phyloP scores from a whole-genome alignment of 2,329 filamentous ascomycete genomes.

The Aureobasidium lini region DNA sequence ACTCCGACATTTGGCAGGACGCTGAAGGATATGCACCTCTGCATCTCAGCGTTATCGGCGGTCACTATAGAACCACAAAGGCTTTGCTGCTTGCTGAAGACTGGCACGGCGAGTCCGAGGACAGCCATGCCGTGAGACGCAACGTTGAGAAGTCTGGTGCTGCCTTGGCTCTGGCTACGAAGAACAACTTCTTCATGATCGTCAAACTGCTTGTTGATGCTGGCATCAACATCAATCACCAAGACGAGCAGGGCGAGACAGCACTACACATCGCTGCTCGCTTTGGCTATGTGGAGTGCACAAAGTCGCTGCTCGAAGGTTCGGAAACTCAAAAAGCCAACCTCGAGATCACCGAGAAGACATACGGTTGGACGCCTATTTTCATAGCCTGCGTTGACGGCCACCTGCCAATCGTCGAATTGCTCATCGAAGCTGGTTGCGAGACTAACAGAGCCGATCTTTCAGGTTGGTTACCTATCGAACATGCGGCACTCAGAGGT shows the following conservation, averaged over 20 bases:
- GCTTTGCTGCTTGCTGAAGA: conserved; percentile 73
- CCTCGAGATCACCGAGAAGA: conserved; percentile 69
- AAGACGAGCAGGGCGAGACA: conserved; percentile 82
- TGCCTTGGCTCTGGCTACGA: conserved; percentile 80
- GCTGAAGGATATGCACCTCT: conserved; percentile 83
- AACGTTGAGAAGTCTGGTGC: conserved; percentile 74
- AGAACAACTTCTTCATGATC: conserved; percentile 76
- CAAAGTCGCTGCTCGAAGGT: conserved; percentile 65
- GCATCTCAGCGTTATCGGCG: conserved; percentile 85
- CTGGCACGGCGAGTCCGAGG: conserved; percentile 58
- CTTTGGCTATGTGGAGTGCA: conserved; percentile 77
- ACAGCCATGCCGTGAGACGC: conserved; percentile 54
- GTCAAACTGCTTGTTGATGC: conserved; percentile 83
- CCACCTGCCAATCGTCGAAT: conserved; percentile 63
- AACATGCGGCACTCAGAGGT: conserved; percentile 84
- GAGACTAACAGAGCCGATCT: conserved; percentile 68
- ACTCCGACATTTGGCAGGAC: conserved; percentile 84
- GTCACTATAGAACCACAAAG: conserved; percentile 78
- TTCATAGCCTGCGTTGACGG: conserved; percentile 91
- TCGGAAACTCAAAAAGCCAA: conserved; percentile 64
- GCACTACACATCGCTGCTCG: conserved; percentile 86
- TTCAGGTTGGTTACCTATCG: conserved; percentile 88
- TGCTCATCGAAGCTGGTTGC: conserved; percentile 71
- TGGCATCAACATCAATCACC: conserved; percentile 88
- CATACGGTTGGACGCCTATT: conserved; percentile 90